Base-by-base conservation (phyloP, 805 yeast species). In the Pichia deserticola region DNA sequence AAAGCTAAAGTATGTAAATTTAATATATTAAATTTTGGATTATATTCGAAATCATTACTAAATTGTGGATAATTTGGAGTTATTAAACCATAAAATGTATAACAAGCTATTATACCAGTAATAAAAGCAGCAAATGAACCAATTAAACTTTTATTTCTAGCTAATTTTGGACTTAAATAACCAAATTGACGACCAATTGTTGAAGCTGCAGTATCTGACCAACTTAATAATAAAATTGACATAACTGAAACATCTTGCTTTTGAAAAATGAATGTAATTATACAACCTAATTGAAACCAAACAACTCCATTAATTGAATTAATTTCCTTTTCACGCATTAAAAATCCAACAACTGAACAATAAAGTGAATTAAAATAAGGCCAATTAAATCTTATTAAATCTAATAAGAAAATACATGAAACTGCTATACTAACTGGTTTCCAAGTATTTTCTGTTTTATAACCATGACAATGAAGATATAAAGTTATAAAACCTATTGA, bases 191-290 rank as follows among this genome's bases (percentile, higher is more conserved):
- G 76, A 38, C 99, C 99, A 61, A 90, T 69, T 0, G 97, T 88
- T 4, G 97, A 88, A 3, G 99, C 99, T 3, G 97, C 92, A 9
- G 98, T 89, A 63, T 93, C 99, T 5, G 96, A 89, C 98, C 98
- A 93, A 61, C 97, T 86, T 54, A 93, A 76, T 45, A 92, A 71
- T 55, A 89, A 73, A 4, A 89, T 81, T 27, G 95, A 74, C 71
- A 89, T 74, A 30, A 90, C 71, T 0, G 84, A 74, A 44, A 93
- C 82, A 60, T 93, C 99, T 67, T 89, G 88, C 12, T 92, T 82
- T 59, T 81, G 84, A 27, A 81, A 65, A 1, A 74, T 54, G 60
- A 89, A 86, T 9, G 89, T 88, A 54, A 88, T 69, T 29, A 80
- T 70, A 42, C 89, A 69, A 5, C 99, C 99, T 1, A 86, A 71